phyloP scores from a whole-genome alignment of 1,139 yeast species.

The Saccharomyces hybrid region DNA sequence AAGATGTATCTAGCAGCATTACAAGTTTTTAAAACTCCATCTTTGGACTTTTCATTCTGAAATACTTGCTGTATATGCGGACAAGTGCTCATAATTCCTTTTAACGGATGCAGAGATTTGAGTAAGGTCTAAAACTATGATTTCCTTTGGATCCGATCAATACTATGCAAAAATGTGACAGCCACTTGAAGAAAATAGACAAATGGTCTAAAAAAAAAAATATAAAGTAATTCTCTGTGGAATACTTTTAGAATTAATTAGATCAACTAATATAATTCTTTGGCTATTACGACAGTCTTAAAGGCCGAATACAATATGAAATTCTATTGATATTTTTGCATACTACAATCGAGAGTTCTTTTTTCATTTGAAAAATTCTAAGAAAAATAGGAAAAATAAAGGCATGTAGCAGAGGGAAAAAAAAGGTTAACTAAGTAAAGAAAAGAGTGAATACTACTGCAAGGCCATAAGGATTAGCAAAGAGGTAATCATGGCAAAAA shows the following conservation, averaged over 20 bases:
- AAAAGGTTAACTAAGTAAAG: not conserved
- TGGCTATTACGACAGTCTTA: not conserved
- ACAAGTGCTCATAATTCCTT: not conserved
- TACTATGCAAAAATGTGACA: not conserved
- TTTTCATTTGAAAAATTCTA: not conserved
- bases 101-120: not conserved
- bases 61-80: slow-evolving; percentile 25
- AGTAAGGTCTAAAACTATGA: not conserved
- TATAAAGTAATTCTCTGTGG: not conserved
- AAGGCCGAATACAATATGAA: not conserved
- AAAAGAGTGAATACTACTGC: not conserved
- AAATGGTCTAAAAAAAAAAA: not conserved
- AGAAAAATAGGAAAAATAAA: not conserved
- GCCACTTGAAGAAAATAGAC: not conserved
- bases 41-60: slow-evolving; percentile 22
- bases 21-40: slow-evolving; percentile 24
- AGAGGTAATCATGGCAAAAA: slow-evolving; percentile 18
- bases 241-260: not conserved
- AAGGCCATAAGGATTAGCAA: not conserved
- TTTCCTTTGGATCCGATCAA: not conserved
- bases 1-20: slow-evolving; percentile 24
- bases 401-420: not conserved
- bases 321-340: not conserved
- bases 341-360: not conserved
- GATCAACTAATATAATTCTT: not conserved